A percentile compares a stretch with the other conserved stretches of the same genome.
Evolutionary conservation across 2,329 filamentous ascomycete species (phyloP).

Genomic region (Epichloe aotearoae): DNA sequence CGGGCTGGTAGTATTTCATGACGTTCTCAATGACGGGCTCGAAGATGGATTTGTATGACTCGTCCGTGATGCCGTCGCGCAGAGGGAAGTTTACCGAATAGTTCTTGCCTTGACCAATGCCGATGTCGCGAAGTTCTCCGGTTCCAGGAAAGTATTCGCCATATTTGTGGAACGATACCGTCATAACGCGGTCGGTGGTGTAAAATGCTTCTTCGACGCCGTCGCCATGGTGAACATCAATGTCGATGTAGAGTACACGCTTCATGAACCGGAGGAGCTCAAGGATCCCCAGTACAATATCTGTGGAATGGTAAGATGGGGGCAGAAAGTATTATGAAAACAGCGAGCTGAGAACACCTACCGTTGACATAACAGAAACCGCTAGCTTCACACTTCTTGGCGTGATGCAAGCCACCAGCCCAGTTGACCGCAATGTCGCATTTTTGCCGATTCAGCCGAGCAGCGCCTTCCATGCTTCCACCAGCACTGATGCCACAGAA

Average conservation of each 20-base stretch:
- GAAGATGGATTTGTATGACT: constrained; percentile 82
- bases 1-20: constrained; percentile 76
- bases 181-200: constrained; percentile 85
- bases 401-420: constrained; percentile 93
- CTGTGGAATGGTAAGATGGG: constrained; percentile 27
- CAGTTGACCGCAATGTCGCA: constrained; percentile 97
- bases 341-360: constrained; percentile 25
- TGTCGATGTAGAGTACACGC: constrained; percentile 94
- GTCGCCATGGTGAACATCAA: constrained; percentile 88
- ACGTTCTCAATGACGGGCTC: constrained; percentile 78
- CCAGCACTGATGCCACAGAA: constrained; percentile 93
- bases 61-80: constrained; percentile 82
- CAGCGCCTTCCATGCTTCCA: constrained; percentile 85
- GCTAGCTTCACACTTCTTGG: constrained; percentile 90
- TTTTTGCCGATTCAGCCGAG: constrained; percentile 77
- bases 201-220: constrained; percentile 91
- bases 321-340: constrained; percentile 1
- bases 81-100: constrained; percentile 87
- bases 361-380: constrained; percentile 99
- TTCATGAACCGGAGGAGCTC: constrained; percentile 83
- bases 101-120: constrained; percentile 76
- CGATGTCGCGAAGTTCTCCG: constrained; percentile 73
- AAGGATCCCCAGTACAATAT: constrained; percentile 91
- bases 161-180: constrained; percentile 91
- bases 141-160: constrained; percentile 93